Evolutionary conservation across 1,284 basidiomycete genomes (phyloP).

Genomic region (Sanghuangporus weigelae): DNA sequence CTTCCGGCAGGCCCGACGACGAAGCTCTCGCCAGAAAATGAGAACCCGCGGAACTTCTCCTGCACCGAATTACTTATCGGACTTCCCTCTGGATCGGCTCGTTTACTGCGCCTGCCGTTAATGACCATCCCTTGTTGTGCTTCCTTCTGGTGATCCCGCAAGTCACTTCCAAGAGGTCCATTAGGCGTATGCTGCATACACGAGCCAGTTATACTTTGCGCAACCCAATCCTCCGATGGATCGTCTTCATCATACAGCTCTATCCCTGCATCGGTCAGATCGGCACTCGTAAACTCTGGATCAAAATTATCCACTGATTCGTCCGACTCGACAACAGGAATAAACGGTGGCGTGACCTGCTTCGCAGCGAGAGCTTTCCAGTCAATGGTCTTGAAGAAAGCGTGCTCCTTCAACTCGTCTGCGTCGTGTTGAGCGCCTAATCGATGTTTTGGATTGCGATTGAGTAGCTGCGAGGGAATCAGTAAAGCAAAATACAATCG

Average conservation of each 20-base stretch:
- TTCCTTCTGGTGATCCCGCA: neutral
- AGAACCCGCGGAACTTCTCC: conserved; percentile 92
- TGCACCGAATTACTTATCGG: conserved; percentile 87
- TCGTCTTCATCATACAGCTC: conserved; percentile 68
- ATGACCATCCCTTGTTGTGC: conserved; percentile 9
- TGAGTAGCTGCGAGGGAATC: conserved; percentile 67
- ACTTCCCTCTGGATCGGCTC: conserved; percentile 45
- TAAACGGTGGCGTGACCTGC: conserved; percentile 96
- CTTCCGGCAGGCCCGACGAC: conserved; percentile 36
- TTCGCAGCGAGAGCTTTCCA: conserved; percentile 85
- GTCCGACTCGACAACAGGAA: conserved; percentile 96
- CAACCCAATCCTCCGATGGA: conserved; percentile 67
- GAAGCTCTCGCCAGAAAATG: conserved; percentile 78
- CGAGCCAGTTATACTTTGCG: conserved; percentile 36
- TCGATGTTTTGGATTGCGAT: conserved; percentile 96
- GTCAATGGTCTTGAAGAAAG: conserved; percentile 92
- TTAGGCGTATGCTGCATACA: conserved; percentile 54
- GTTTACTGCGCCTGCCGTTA: conserved; percentile 17
- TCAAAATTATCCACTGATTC: conserved; percentile 98
- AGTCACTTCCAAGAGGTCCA: conserved; percentile 68
- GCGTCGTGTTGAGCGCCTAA: conserved; percentile 90
- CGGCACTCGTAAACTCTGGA: conserved; percentile 91
- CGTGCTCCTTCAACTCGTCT: conserved; percentile 92
- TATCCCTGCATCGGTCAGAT: conserved; percentile 64
- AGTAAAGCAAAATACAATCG: neutral